Conservation (phyloP, 179 eudicot species). For the Beta corolliflora region DNA sequence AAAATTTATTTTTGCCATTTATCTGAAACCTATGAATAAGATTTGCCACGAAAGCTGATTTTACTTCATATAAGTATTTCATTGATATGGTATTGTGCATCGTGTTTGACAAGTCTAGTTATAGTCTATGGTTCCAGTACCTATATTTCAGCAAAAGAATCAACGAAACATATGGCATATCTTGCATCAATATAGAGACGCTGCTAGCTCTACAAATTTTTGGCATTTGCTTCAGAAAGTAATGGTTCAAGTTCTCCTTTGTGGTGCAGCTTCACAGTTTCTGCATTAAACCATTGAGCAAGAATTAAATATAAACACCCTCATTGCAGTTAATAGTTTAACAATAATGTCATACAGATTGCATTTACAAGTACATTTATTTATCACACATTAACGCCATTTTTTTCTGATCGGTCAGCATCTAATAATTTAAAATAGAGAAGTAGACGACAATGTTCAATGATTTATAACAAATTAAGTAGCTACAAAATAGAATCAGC, state of each 20-base stretch:
- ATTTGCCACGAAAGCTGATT: constrained; percentile 4
- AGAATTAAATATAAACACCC: not conserved
- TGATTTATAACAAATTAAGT: not conserved
- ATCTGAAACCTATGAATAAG: not conserved
- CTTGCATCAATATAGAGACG: constrained; percentile 11
- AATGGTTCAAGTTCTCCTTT: constrained; percentile 73
- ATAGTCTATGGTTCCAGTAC: not conserved
- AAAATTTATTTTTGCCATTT: not conserved
- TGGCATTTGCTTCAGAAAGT: constrained; percentile 62
- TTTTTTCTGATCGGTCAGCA: not conserved
- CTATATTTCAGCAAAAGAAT: constrained; percentile 6
- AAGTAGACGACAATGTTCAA: not conserved
- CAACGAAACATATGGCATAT: constrained; percentile 24
- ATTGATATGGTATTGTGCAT: not conserved
- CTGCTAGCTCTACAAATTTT: constrained; percentile 36
- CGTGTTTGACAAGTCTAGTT: not conserved
- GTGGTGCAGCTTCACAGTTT: constrained; percentile 63
- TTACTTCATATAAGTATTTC: constrained; percentile 1
- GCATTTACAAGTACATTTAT: not conserved
- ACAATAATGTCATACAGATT: not conserved
- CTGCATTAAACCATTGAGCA: constrained; percentile 41
- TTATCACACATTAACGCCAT: not conserved
- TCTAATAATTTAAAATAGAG: not conserved
- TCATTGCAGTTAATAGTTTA: not conserved
- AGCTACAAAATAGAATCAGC: not conserved